Base-by-base conservation (phyloP, 73 alveolate genomes). In the Symbiodinium pilosum region DNA sequence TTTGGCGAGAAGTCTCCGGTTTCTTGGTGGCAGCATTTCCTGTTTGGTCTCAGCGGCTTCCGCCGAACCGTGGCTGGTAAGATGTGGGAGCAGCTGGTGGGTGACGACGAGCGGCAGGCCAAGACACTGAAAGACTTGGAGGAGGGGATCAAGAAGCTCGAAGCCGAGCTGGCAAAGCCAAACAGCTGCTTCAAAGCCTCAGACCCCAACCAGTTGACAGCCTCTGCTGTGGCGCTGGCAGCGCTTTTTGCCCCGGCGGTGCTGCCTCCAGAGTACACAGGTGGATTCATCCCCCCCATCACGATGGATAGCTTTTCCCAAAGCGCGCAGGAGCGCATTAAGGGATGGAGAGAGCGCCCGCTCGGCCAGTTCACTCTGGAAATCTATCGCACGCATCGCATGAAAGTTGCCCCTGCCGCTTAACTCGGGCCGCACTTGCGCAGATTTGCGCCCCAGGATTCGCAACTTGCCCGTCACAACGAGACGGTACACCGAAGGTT, bases 231-330 rank as follows among this genome's bases (percentile, higher is more conserved):
- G 87, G 97, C 97, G 4, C 30, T 91, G 54, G 87, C 97, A 20
- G 97, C 97, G 75, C 77, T 91, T 40, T 91, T 91, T 54, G 97
- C 97, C 20, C 97, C 97, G 11, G 97, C 97, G 52, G 97, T 91
- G 54, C 39, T 64, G n/a, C 88, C 97, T 36, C 83, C 97, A 56
- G 97, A 91, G 52, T 91, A 91, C 77, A 91, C 81, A 18, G 97
- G 97, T 14, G 84, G 84, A 7, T 38, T 68, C 34, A 69, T 34
- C 40, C 89, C 89, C 38, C 81, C 39, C n/a, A 14, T 7, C 44
- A 6, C 24, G 81, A 34, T 20, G 43, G 87, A 73, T 11, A 73
- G 44, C 47, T 73, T 32, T 26, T 73, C 43, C 44, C 44, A 14
- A 4, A 73, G 85, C 85, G 44, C 14, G 44, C 41, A 36, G 85